Base-by-base conservation (phyloP, 345 rosid genomes). In the Trapa bicornis region DNA sequence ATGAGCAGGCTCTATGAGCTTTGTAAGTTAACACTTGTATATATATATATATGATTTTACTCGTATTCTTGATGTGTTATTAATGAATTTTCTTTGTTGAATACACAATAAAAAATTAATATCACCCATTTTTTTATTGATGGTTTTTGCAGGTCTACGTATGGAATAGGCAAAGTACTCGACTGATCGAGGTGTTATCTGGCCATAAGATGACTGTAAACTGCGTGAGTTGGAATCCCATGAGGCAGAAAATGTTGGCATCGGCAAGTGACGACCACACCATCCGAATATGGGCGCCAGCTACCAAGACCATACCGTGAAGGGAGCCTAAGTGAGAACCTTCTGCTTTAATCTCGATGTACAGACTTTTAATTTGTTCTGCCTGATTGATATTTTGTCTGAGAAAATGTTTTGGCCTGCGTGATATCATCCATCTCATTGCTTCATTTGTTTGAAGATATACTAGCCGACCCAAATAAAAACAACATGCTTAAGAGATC, bases 141-240 rank as follows among this genome's bases (percentile, higher is more conserved):
- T 58, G 33, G 35, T 38, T 32, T 8, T 29, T 50, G 69, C 83
- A 93, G 97, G 91, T 93, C 5, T 93, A 87, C 74, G 78, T 93
- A 68, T 93, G 95, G 97, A 93, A 86, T 74, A 69, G 71, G 37
- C 77, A 56, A 74, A 75, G 73, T 33, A 67, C 80, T 0, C 76
- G 61, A 66, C 97, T 93, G 3, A 81, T 93, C 32, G 89, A 84
- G 79, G 89, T 86, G 61, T 75, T 90, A 70, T 72, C 84, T 6
- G 97, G 92, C 64, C 98, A 93, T 77, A 83, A 75, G 52, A 85
- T 73, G 91, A 90, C 92, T 0, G 91, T 90, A 52, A 93, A 90
- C 75, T 83, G 86, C 53, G 98, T 93, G 63, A 86, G 91, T 78
- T 90, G 96, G 98, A 90, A 93, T 72, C 92, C 87, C 3, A 82